A percentile compares a stretch with the other conserved stretches of the same genome.
Evolutionary conservation across 208 protist genomes (phyloP).

Genomic region (Trypanosoma rangeli): DNA sequence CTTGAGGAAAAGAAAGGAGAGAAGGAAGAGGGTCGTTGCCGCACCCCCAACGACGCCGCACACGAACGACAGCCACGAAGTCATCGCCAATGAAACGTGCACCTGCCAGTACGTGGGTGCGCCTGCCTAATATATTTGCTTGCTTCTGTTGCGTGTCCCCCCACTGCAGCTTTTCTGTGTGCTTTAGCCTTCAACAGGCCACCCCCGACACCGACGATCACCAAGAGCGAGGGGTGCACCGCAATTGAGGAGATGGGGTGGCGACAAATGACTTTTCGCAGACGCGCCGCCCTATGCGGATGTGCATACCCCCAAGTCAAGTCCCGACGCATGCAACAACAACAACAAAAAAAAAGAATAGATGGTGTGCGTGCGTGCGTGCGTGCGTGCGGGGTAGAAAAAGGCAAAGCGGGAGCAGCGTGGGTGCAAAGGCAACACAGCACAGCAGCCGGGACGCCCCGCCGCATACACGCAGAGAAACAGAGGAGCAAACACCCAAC

Average conservation of each 20-base stretch:
- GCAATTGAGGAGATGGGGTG: background rate
- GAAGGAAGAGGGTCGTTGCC: slow-evolving; percentile 40
- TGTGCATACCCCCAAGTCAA: too few relatives aligned
- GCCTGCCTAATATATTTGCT: slow-evolving; percentile 6
- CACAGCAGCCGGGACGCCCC: background rate
- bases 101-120: too few relatives aligned
- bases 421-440: background rate
- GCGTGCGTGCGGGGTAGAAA: background rate
- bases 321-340: too few relatives aligned
- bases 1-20: slow-evolving; percentile 53
- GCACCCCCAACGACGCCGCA: slow-evolving; percentile 52
- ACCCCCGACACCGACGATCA: too few relatives aligned
- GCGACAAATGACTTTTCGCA: background rate
- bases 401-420: background rate
- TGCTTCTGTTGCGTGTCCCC: slow-evolving; percentile 6
- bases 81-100: background rate
- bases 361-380: too few relatives aligned
- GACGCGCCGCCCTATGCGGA: background rate
- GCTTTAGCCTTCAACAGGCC: background rate
- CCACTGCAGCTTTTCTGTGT: background rate
- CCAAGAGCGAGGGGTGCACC: background rate
- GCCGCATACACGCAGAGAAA: background rate
- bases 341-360: too few relatives aligned
- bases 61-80: slow-evolving; percentile 35
- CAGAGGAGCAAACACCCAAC: background rate